Evolutionary conservation across 345 rosid genomes (phyloP).

Genomic region (Citrus australasica): DNA sequence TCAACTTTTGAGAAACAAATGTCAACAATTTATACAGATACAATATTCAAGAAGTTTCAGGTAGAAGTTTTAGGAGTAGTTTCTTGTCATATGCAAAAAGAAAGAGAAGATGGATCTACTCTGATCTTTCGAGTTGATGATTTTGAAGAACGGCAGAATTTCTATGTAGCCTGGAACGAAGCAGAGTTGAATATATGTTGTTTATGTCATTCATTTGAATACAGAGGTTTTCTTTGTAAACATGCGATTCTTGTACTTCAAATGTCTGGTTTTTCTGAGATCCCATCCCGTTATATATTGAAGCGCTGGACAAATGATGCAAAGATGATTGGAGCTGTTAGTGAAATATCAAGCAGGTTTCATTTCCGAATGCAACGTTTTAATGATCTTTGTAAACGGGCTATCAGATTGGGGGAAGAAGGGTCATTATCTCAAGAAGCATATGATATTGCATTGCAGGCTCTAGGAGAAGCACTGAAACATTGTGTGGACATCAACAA

Average conservation of each 20-base stretch:
- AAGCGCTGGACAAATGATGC: constrained; percentile 46
- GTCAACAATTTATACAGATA: constrained; percentile 30
- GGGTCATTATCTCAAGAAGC: constrained; percentile 43
- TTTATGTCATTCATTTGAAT: constrained; percentile 38
- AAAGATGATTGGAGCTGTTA: constrained; percentile 17
- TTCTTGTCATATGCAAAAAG: constrained; percentile 35
- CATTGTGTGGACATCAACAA: constrained; percentile 23
- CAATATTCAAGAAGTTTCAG: constrained; percentile 45
- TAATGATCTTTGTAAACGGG: constrained; percentile 38
- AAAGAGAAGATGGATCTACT: constrained; percentile 25
- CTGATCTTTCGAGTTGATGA: constrained; percentile 32
- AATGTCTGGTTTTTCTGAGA: constrained; percentile 27
- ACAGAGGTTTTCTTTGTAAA: constrained; percentile 43
- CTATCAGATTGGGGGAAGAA: constrained; percentile 35
- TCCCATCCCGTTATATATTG: constrained; percentile 33
- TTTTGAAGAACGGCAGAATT: constrained; percentile 26
- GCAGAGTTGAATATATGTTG: constrained; percentile 29
- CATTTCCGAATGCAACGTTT: constrained; percentile 31
- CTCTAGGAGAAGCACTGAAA: constrained; percentile 32
- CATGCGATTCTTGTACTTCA: constrained; percentile 46
- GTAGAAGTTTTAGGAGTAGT: constrained; percentile 36
- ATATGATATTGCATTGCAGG: constrained; percentile 32
- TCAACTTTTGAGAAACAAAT: constrained; percentile 41
- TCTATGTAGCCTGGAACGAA: constrained; percentile 33
- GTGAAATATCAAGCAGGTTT: constrained; percentile 17